phyloP scores from a whole-genome alignment of 164 flowering plant species.

The Pachysandra terminalis region DNA sequence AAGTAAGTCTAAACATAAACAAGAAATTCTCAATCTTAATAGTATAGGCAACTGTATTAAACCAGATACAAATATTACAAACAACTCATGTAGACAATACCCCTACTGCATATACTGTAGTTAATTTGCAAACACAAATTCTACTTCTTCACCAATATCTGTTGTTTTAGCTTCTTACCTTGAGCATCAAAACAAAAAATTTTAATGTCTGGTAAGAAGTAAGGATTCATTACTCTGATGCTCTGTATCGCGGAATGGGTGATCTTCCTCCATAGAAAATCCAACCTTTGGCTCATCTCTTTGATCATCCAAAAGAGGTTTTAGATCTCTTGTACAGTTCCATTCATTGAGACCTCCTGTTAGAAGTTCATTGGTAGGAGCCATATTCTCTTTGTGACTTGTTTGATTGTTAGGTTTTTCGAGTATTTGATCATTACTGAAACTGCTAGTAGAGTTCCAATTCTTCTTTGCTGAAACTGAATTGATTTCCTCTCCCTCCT shows the following conservation, averaged over 20 bases:
- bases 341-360: conserved; percentile 14
- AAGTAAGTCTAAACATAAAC: too few species aligned
- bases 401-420: conserved; percentile 10
- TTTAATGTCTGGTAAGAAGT: conserved; percentile 25
- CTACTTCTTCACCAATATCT: too few species aligned
- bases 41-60: too few species aligned
- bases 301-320: conserved; percentile 32
- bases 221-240: conserved; percentile 36
- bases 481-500: conserved; percentile 7
- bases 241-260: conserved; percentile 48
- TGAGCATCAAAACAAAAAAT: neutral
- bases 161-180: too few species aligned
- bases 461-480: conserved; percentile 4
- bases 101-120: too few species aligned
- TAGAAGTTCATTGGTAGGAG: conserved; percentile 23
- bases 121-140: too few species aligned
- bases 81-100: too few species aligned
- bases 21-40: too few species aligned
- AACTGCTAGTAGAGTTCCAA: conserved; percentile 2
- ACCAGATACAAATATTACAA: too few species aligned
- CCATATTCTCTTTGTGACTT: conserved; percentile 41
- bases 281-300: conserved; percentile 18
- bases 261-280: conserved; percentile 37
- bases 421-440: neutral
- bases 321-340: conserved; percentile 27